Base-by-base conservation (phyloP, 108 stramenopile genomes). In the Pseudonitzschia multistriata region DNA sequence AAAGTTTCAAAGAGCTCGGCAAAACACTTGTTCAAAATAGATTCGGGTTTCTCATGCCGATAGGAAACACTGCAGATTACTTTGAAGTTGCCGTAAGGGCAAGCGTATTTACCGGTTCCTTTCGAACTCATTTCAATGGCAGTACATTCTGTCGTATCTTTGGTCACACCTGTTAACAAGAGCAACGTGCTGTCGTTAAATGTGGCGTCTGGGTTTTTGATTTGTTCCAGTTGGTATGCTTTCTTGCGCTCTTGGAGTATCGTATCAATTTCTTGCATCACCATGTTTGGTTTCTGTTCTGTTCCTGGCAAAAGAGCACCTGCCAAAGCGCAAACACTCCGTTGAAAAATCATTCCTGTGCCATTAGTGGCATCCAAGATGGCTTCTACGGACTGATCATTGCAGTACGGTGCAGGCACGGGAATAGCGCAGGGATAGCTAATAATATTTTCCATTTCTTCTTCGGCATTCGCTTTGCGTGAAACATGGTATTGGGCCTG, bases 371-470 rank as follows among this genome's bases (percentile, higher is more conserved):
- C 87, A 63, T 92, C 91, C 49, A 81, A 70, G 15, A 89, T 63
- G 3, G 87, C 85, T 68, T 93, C 92, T 10, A 87, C 31, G 47
- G 78, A 56, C 7, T 78, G 48, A 63, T 93, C 89, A 55, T 82
- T 74, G 36, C 83, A 79, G 11, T 82, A 82, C 77, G 81, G 81
- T 15, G 83, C 88, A 15, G 92, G 92, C 19, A 93, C 73, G 49
- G 89, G 83, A 48, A 90, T 67, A 11, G 87, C 85, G n/a, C 79
- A 62, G 15, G 92, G 92, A 79, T 79, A 89, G 30, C 72, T 80
- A 52, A 65, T 62, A 28, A 77, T 78, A 13, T 70, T 68, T 31
- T 89, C 85, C 45, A 79, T 68, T 2, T 57, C 68, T 15, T 68
- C 80, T 34, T 76, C 57, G 14, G 62, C 36, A 48, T 77, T 78